Evolutionary conservation across 345 rosid genomes (phyloP), one percentile per base, ranked within the genome.

Genomic region (Ricinus communis): DNA sequence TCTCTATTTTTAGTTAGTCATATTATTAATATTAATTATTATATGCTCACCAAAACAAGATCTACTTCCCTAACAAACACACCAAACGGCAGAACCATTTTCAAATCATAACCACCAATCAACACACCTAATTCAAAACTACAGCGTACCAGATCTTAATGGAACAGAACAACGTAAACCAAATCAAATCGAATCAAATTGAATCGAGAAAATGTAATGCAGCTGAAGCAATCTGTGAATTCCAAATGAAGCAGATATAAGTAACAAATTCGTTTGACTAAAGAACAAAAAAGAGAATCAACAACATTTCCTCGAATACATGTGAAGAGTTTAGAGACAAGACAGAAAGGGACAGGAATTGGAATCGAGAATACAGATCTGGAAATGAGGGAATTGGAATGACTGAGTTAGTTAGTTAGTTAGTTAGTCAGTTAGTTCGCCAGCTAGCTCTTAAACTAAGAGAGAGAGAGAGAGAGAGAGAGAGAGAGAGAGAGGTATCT

Each of bases 351-450:
- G 52, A 69, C 55, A 57, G 18, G 31, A 57, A 43, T 18, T 30
- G 41, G 72, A 57, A 69, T 58, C 22, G 25, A 9, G 55, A 50
- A 16, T 41, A 1, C 66, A 59, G 66, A 70, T 70, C 73, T 70
- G 21, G 41, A n/a, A 60, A 19, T n/a, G 36, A 6, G 47, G 21
- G 27, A 58, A 33, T 21, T 36, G 49, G 21, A 38, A n/a, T n/a
- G n/a, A n/a, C n/a, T n/a, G n/a, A n/a, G n/a, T n/a, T n/a, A n/a
- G n/a, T n/a, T n/a, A n/a, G n/a, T n/a, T n/a, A n/a, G n/a, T n/a
- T n/a, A n/a, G n/a, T n/a, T n/a, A n/a, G n/a, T n/a, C n/a, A n/a
- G n/a, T n/a, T n/a, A n/a, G n/a, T n/a, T n/a, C n/a, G n/a, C n/a
- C n/a, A n/a, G n/a, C n/a, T n/a, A n/a, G n/a, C n/a, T n/a, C n/a